Evolutionary conservation across 2,329 filamentous ascomycete genomes (phyloP), one percentile per base, ranked within the genome.

Genomic region (Penicillium corylophilum): DNA sequence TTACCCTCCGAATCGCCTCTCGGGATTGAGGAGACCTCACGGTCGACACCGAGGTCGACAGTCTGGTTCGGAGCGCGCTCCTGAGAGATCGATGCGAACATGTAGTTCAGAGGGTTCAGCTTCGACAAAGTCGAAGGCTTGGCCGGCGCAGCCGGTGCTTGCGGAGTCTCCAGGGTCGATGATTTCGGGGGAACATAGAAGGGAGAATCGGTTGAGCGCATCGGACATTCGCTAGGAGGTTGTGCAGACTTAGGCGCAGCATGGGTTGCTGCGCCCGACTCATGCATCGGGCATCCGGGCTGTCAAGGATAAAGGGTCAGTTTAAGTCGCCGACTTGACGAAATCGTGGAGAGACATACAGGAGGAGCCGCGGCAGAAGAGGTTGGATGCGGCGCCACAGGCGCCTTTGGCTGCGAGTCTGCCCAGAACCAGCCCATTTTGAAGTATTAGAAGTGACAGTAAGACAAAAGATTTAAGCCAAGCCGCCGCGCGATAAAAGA

Each of bases 21-120:
- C n/a, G 94, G 94, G 62, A 99, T 99, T 1, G 92, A 91, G 1
- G 90, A 95, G 26, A 82, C 76, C 72, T 96, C 91, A 62, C 94
- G 88, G 6, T 85, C 82, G 2, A 92, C 88, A 0, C 92, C 89
- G 1, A 99, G 83, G 22, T 80, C 77, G 23, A 88, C 74, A 4
- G 82, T 81, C 73, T 99, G 94, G 56, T 88, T 79, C 0, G 84
- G 78, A 2, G 90, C 85, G 44, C 82, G 88, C 26, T 85, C 82
- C 74, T 97, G 93, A 6, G 92, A 93, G 41, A 97, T 79, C 55
- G 87, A 84, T 36, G 83, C 80, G 71, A 95, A 95, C 93, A 99
- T 99, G 79, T 93, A 96, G 77, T 99, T 99, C 47, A 99, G 80
- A 5, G 86, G 86, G 64, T 89, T 89, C 39, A 88, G 75, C 63